A percentile compares a stretch with the other conserved stretches of the same genome.
Evolutionary conservation across 306 rosid genomes (phyloP).

Genomic region (Vicia faba): DNA sequence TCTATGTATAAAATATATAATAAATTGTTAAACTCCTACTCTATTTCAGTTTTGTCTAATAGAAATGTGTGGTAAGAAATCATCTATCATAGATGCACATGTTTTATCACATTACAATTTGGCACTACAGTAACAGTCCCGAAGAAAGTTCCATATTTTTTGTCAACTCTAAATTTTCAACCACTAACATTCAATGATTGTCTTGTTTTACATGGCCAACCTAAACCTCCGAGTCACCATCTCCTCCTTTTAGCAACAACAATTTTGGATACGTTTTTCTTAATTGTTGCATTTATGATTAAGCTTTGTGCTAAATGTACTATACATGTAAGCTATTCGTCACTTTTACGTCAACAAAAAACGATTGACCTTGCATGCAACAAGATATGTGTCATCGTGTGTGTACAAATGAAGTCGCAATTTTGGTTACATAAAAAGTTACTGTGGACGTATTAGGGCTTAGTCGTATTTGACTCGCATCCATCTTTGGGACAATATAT

Average conservation of each 20-base stretch:
- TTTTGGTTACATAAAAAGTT: slow-evolving; percentile 18
- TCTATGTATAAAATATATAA: no score
- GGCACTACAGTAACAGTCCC: neutral
- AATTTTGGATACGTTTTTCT: neutral
- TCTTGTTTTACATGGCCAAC: slow-evolving; percentile 27
- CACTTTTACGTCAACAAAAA: slow-evolving; percentile 45
- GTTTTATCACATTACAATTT: neutral
- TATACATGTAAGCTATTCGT: slow-evolving; percentile 47
- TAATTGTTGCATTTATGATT: neutral
- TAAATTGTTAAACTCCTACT: no score
- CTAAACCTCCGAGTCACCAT: slow-evolving; percentile 24
- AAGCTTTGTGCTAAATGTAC: neutral
- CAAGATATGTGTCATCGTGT: neutral
- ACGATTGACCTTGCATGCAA: slow-evolving; percentile 30
- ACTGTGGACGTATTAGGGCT: slow-evolving; percentile 23
- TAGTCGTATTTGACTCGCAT: slow-evolving; percentile 40
- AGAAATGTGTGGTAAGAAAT: neutral
- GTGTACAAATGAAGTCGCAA: neutral
- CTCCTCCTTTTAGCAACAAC: neutral
- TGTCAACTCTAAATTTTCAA: slow-evolving; percentile 38
- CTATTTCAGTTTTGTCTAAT: no score
- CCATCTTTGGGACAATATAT: neutral
- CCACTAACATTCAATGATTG: slow-evolving; percentile 30
- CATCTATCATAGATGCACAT: neutral
- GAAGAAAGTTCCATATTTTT: slow-evolving; percentile 27